Percentiles rank a stretch among this genome's conserved stretches.
Evolutionary conservation across 805 yeast species (phyloP).

Genomic region (Wickerhamomyces bisporus): DNA sequence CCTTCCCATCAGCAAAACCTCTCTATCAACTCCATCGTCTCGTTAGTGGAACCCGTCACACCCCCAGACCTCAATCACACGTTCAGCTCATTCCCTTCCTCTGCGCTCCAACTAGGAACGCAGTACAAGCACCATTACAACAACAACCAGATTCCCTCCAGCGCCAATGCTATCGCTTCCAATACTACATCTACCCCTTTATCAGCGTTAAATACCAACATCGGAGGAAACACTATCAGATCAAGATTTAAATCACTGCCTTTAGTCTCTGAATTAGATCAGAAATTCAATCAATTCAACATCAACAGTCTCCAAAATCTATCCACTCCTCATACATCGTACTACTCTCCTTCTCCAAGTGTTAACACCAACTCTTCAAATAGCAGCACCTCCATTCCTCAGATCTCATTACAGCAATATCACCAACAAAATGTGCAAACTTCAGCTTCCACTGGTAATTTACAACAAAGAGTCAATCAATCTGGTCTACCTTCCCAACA

Average conservation of each 20-base stretch:
- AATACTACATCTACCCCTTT: constrained; percentile 15
- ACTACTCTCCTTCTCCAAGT: constrained; percentile 7
- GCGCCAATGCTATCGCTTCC: constrained; percentile 2
- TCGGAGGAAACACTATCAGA: constrained; percentile 24
- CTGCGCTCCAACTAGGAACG: constrained; percentile 1
- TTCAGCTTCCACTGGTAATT: background rate
- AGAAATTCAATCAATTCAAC: constrained; percentile 23
- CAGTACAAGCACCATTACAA: background rate
- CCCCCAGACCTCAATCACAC: constrained; percentile 37
- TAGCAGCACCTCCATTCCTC: constrained; percentile 15
- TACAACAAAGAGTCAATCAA: background rate
- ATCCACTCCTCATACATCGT: constrained; percentile 5
- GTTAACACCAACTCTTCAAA: constrained; percentile 3
- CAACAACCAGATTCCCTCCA: too few relatives aligned
- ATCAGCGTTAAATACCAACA: constrained; percentile 16
- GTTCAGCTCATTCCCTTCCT: background rate
- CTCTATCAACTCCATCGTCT: constrained; percentile 34
- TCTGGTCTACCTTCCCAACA: background rate
- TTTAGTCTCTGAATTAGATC: constrained; percentile 29
- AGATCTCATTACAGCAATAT: constrained; percentile 17
- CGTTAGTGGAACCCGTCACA: constrained; percentile 47
- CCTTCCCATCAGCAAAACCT: constrained; percentile 20
- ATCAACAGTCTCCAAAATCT: constrained; percentile 19
- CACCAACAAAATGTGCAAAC: constrained; percentile 4
- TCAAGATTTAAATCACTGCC: constrained; percentile 29